Base-by-base conservation (phyloP, 352 stramenopile genomes). In the Globisporangium spinosum region DNA sequence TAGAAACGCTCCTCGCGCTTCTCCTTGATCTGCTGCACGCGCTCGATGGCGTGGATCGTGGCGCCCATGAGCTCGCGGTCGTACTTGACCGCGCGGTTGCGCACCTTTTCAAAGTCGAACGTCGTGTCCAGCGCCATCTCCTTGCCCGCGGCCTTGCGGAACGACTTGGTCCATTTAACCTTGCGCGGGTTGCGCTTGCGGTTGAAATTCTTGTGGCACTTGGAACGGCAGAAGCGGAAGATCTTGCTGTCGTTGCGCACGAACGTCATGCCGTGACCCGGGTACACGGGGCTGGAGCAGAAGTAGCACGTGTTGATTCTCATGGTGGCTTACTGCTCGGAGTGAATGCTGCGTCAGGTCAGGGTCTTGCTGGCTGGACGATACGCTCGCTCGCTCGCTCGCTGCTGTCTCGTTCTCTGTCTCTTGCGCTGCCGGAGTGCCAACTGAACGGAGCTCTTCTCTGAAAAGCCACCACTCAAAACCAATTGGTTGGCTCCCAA, bases 181-280 rank as follows among this genome's bases (percentile, higher is more conserved):
- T 99, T 99, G 63, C 98, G 93, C 53, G 98, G 98, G 84, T 99
- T 99, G 76, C 98, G 92, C 86, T 99, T 99, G 85, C 97, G 97
- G 79, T 99, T 99, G 74, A 99, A 99, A 80, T 99, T 99, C 71
- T 98, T 98, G 90, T 99, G 97, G 89, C 98, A 99, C 88, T 99
- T 99, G 55, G 97, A 99, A 62, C 98, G 93, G 77, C 98, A 99
- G 85, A 99, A 99, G 61, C 96, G 92, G 78, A 99, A 99, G 62
- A 98, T 92, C 87, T 99, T 99, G 79, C 91, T 98, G 85, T 99
- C 98, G 77, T 99, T 99, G 64, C 98, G 90, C 68, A 99, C 98
- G 77, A 99, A 99, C 45, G 95, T 93, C 72, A 99, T 99, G 58
- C 98, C 98, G 80, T 99, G 98, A 55, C 98, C 98, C 29, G 98